Evolutionary conservation across 495 filamentous ascomycete species (phyloP).

Genomic region (Xylaria telfairii): DNA sequence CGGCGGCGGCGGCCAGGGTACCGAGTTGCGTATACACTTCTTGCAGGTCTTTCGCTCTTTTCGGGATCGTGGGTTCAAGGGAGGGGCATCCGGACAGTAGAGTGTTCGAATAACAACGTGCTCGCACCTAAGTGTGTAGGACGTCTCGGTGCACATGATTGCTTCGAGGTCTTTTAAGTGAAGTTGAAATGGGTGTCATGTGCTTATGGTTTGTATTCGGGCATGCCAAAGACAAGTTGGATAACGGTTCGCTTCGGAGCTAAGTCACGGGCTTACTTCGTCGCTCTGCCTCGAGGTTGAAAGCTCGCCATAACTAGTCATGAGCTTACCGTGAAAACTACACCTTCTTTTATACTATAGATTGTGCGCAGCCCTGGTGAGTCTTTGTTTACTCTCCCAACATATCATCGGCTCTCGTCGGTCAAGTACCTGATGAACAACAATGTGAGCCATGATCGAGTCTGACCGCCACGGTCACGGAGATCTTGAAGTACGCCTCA

Average conservation of each 20-base stretch:
- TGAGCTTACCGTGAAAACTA: not conserved
- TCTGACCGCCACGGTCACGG: slow-evolving; percentile 17
- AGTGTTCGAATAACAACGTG: slow-evolving; percentile 44
- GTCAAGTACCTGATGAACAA: not conserved
- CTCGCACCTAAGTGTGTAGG: slow-evolving; percentile 46
- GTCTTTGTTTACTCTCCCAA: not conserved
- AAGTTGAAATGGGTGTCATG: not conserved
- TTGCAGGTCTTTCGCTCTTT: slow-evolving; percentile 41
- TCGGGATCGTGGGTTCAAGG: slow-evolving; percentile 28
- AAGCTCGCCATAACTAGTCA: not conserved
- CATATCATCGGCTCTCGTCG: not conserved
- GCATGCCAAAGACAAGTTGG: not conserved
- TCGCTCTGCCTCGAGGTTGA: not conserved
- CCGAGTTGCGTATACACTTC: slow-evolving; percentile 39
- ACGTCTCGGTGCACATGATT: slow-evolving; percentile 44
- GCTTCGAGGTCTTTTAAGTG: not conserved
- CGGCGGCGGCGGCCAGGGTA: slow-evolving; percentile 46
- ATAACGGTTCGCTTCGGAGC: not conserved
- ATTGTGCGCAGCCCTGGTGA: not conserved
- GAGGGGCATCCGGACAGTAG: slow-evolving; percentile 44
- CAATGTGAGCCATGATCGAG: slow-evolving; percentile 18
- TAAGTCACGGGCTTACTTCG: not conserved
- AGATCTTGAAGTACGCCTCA: slow-evolving; percentile 18
- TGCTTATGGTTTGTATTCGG: not conserved
- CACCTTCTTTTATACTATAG: slow-evolving; percentile 15